These are phyloP conservation scores for Miscanthus lutarioriparius DNA, from an alignment of 176 grass and related monocot genomes.

Conservation along the genomic window DNA sequence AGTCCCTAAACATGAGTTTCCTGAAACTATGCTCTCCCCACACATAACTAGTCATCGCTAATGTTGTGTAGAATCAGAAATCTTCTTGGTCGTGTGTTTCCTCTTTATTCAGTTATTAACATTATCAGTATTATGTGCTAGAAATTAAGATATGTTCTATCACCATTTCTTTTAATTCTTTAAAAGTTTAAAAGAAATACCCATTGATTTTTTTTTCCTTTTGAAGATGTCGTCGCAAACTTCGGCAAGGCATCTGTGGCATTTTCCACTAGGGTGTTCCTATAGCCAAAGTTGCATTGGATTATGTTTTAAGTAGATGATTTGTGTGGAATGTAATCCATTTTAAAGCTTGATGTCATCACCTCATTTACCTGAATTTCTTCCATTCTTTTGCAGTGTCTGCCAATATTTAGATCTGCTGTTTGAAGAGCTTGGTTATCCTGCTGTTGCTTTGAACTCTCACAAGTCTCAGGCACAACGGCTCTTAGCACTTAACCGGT, in stretches of 20 bases:
- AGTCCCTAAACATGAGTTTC: background rate
- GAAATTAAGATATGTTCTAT: background rate
- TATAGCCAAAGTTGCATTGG: background rate
- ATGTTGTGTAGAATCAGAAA: constrained; percentile 17
- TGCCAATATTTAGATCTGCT: constrained; percentile 77
- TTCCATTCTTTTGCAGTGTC: constrained; percentile 51
- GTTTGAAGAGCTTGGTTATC: constrained; percentile 66
- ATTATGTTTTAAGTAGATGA: constrained; percentile 28
- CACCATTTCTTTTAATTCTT: constrained; percentile 9
- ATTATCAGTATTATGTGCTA: background rate
- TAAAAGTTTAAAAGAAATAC: background rate
- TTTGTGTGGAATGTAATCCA: background rate
- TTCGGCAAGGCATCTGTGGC: background rate
- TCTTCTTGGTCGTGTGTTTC: background rate
- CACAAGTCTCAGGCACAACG: constrained; percentile 75
- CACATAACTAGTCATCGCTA: background rate
- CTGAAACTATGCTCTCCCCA: constrained; percentile 47
- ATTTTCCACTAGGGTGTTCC: background rate
- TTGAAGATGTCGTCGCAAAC: background rate
- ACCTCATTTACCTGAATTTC: constrained; percentile 17
- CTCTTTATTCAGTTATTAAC: background rate
- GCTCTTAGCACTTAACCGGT: constrained; percentile 65
- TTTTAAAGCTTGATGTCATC: constrained; percentile 10
- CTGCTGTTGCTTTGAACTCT: constrained; percentile 85
- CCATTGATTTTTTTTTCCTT: background rate